These are phyloP conservation scores for Hanseniaspora guilliermondii DNA, from an alignment of 805 yeast species.

Conservation along the genomic window DNA sequence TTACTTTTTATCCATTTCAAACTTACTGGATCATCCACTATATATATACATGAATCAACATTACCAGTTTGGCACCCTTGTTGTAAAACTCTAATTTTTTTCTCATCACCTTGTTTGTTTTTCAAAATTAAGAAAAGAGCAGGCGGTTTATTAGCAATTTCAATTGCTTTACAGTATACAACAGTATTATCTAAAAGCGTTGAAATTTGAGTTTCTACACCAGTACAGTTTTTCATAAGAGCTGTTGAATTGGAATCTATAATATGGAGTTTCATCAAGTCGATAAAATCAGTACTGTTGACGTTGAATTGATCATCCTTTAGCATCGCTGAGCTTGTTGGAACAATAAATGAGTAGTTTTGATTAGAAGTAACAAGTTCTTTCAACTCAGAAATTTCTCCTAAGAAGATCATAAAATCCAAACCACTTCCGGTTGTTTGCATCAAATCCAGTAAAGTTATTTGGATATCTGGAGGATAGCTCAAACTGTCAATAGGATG, in stretches of 20 bases:
- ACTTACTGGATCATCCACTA: slow-evolving; percentile 56
- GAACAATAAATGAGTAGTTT: slow-evolving; percentile 56
- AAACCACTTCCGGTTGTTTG: slow-evolving; percentile 36
- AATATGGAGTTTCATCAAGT: slow-evolving; percentile 55
- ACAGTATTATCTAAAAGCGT: slow-evolving; percentile 27
- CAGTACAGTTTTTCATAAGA: slow-evolving; percentile 37
- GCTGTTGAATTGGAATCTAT: slow-evolving; percentile 45
- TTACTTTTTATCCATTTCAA: slow-evolving; percentile 43
- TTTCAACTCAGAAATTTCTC: slow-evolving; percentile 32
- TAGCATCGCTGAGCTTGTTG: slow-evolving; percentile 45
- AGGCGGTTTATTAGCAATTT: slow-evolving; percentile 30
- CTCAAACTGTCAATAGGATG: slow-evolving; percentile 51
- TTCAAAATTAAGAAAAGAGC: slow-evolving; percentile 22
- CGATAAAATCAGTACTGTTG: slow-evolving; percentile 33
- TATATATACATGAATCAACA: slow-evolving; percentile 40
- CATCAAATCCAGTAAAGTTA: slow-evolving; percentile 46
- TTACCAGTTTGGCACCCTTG: slow-evolving; percentile 46
- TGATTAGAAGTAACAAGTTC: slow-evolving; percentile 32
- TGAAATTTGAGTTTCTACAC: slow-evolving; percentile 31
- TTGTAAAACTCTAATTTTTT: slow-evolving; percentile 45
- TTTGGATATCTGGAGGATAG: slow-evolving; percentile 44
- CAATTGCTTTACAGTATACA: slow-evolving; percentile 33
- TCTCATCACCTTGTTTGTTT: slow-evolving; percentile 32
- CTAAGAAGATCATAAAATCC: slow-evolving; percentile 37
- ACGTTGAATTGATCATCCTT: slow-evolving; percentile 37